Evolutionary conservation across 129 eudicot species (phyloP), one percentile per base, ranked within the genome.

Genomic region (Helichrysum umbraculigerum): DNA sequence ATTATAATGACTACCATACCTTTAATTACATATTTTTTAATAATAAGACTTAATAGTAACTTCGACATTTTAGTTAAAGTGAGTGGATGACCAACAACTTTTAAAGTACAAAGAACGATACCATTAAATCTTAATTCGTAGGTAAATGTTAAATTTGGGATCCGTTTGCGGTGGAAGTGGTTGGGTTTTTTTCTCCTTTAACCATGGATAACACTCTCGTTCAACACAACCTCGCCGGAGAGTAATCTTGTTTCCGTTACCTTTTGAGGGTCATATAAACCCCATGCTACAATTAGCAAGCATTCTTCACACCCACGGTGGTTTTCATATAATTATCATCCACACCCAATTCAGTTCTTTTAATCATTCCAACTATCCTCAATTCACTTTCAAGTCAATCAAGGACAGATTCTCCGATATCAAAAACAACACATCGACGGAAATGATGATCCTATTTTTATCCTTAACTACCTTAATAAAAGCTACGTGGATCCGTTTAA

Each of bases 221-320:
- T 70, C 50, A 20, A 19, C 22, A 54, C 58, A 8, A 10, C 30
- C 59, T 77, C 75, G 19, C 76, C 71, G 67, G 80, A 52, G 82
- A 35, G 6, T 89, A 20, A 29, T 80, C 11, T 71, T 86, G 7
- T 83, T 89, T 9, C 88, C 96, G 16, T 8, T 82, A 7, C 96
- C 96, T 1, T 56, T 86, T 22, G 91, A 89, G 79, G 96, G 96
- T 58, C 96, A 89, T 68, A 78, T 83, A 70, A 89, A 66, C 32
- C 96, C 96, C 9, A 84, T 89, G 91, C 70, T 87, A 65, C 96
- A 89, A 56, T 79, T 89, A 12, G 96, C 96, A 34, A 61, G 33
- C 74, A 82, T 89, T 16, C 87, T 89, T 67, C 80, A 90, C 78
- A 74, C 88, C 8, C 63, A 73, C 34, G 93, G 93, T 54, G 52